Conservation (phyloP, 2,329 filamentous ascomycete genomes). For the Aspergillus jensenii region DNA sequence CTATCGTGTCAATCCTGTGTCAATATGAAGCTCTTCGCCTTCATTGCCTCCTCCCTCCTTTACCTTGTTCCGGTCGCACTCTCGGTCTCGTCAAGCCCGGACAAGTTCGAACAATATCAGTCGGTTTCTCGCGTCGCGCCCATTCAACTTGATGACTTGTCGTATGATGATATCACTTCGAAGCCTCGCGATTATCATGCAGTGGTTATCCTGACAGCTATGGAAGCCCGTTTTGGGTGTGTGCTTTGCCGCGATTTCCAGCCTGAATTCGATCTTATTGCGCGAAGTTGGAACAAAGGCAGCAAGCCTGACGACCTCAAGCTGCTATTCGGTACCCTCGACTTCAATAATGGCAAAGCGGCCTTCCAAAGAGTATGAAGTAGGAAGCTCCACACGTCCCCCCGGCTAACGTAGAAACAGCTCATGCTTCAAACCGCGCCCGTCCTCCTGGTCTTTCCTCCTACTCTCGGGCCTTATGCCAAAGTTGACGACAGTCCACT, state of each 20-base stretch:
- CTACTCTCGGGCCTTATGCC: constrained; percentile 78
- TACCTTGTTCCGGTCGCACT: constrained; percentile 29
- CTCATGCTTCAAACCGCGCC: constrained; percentile 92
- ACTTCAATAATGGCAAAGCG: constrained; percentile 80
- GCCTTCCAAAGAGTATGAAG: constrained; percentile 78
- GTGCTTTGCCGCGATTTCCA: constrained; percentile 86
- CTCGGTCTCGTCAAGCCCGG: constrained; percentile 56
- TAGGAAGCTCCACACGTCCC: neutral
- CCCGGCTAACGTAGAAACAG: constrained; percentile 50
- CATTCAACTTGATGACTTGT: constrained; percentile 73
- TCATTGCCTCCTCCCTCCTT: constrained; percentile 45
- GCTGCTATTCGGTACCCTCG: constrained; percentile 78
- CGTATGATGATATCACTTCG: constrained; percentile 73
- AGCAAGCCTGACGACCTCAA: constrained; percentile 59
- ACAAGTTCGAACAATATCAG: constrained; percentile 72
- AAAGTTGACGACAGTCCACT: constrained; percentile 66
- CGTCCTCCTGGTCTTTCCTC: constrained; percentile 81
- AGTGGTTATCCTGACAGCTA: constrained; percentile 80
- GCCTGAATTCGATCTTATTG: constrained; percentile 87
- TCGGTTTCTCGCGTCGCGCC: constrained; percentile 66
- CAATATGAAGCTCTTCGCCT: constrained; percentile 35
- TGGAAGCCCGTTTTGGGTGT: constrained; percentile 81
- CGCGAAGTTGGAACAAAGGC: constrained; percentile 82
- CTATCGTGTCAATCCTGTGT: constrained; percentile 5
- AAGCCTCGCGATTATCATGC: constrained; percentile 80